Evolutionary conservation across 169 alveolate genomes (phyloP).

Genomic region (Theileria equi): DNA sequence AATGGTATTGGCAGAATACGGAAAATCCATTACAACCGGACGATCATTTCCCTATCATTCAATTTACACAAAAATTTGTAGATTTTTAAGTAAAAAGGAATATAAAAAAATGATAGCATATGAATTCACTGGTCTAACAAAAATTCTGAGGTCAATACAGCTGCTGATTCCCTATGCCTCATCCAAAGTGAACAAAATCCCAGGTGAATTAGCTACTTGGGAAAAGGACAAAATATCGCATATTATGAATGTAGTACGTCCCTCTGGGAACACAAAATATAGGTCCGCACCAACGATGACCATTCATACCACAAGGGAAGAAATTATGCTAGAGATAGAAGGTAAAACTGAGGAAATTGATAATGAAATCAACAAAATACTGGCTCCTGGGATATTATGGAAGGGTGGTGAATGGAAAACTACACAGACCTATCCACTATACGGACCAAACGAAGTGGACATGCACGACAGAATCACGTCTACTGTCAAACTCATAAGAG

Average conservation of each 20-base stretch:
- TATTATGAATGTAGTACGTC: not conserved
- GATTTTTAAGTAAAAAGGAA: not conserved
- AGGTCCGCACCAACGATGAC: not conserved
- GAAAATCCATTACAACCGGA: not conserved
- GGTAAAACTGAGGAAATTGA: not conserved
- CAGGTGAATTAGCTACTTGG: not conserved
- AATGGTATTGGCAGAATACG: not conserved
- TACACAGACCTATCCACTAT: conserved; percentile 8
- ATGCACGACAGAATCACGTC: not conserved
- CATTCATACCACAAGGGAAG: not conserved
- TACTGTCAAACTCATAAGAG: not conserved
- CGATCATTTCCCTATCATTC: not conserved
- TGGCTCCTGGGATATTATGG: conserved; percentile 17
- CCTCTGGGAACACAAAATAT: not conserved
- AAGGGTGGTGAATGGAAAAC: not conserved
- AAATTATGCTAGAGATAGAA: not conserved
- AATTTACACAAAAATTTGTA: not conserved
- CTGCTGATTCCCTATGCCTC: not conserved
- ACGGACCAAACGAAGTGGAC: not conserved
- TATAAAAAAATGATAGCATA: not conserved
- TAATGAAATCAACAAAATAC: not conserved
- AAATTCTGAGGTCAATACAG: not conserved
- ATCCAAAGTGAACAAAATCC: not conserved
- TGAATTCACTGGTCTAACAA: conserved; percentile 8
- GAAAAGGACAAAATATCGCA: not conserved